Evolutionary conservation across 2,329 filamentous ascomycete species (phyloP), one percentile per base, ranked within the genome.

Genomic region (Annulohypoxylon truncatum): DNA sequence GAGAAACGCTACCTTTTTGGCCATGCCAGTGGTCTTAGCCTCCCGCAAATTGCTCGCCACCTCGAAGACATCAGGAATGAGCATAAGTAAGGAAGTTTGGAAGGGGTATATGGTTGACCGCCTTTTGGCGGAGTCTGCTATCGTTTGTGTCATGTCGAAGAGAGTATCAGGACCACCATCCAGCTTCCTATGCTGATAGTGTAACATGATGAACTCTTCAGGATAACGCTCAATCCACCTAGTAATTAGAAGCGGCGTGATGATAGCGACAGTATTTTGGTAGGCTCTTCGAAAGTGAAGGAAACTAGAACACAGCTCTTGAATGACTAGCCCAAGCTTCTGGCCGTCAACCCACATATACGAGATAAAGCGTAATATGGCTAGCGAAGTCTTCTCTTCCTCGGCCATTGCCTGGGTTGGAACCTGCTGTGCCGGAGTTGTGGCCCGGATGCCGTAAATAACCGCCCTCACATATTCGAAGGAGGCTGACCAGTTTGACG

Each of bases 1-100:
- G 13, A 92, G 79, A 69, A 91, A 91, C 2, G 84, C 82, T 4
- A 90, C 86, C 72, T 90, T 90, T 77, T 91, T 92, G 13, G 84
- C 82, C 76, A 91, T 86, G 70, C 85, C 84, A 58, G 83, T 82
- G 70, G 84, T 86, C 75, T 89, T 90, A 28, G 84, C 84, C 68
- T 90, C 88, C 62, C 88, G 83, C 75, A 91, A 81, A 75, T 89
- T 89, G 76, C 88, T 90, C 24, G 89, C 89, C 31, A 91, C 87
- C 76, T 90, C 88, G 69, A 92, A 92, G 4, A 91, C 87, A 70
- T 92, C 89, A 3, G 89, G 89, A 7, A 90, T 79, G 7, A 92
- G 81, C 63, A 91, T 85, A 8, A 91, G 77, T 3, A 92, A 78
- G 10, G 85, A 83, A 1, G 84, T 88, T 74, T 91, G 89, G 54